Percentiles rank a stretch among this genome's conserved stretches.
These are phyloP conservation scores for Bonia amplexicaulis DNA, from an alignment of 176 grass and related monocot genomes.

Conservation along the genomic window DNA sequence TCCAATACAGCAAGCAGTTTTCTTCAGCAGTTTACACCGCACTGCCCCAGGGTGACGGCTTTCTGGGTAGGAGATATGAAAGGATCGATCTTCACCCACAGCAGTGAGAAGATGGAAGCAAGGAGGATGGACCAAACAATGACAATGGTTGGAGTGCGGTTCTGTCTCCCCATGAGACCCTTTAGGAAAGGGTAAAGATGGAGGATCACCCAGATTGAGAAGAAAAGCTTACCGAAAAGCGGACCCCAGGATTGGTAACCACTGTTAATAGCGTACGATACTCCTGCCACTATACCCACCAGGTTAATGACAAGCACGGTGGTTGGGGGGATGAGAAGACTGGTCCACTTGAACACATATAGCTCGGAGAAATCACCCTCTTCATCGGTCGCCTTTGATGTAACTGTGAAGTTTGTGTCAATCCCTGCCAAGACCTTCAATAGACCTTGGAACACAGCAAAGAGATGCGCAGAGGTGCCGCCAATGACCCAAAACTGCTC, in stretches of 20 bases:
- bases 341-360: conserved; percentile 81
- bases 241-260: conserved; percentile 88
- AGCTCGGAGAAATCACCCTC: conserved; percentile 77
- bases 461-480: conserved; percentile 74
- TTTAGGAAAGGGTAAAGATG: conserved; percentile 87
- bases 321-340: conserved; percentile 64
- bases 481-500: conserved; percentile 92
- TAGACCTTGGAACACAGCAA: conserved; percentile 79
- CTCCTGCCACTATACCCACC: conserved; percentile 73
- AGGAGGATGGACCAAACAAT: conserved; percentile 88
- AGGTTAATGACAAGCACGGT: conserved; percentile 75
- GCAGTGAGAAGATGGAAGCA: conserved; percentile 76
- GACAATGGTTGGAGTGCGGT: conserved; percentile 75
- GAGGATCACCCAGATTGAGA: conserved; percentile 88
- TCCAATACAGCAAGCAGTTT: not conserved
- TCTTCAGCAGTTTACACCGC: conserved; percentile 63
- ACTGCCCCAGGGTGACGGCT: conserved; percentile 38
- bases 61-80: conserved; percentile 59
- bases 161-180: conserved; percentile 72
- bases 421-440: conserved; percentile 75
- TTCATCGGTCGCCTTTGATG: conserved; percentile 65
- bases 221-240: conserved; percentile 79
- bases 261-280: conserved; percentile 77
- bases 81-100: conserved; percentile 81
- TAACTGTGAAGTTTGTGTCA: conserved; percentile 80